Conservation (phyloP, 2,329 filamentous ascomycete species). For the Fusarium chaquense region DNA sequence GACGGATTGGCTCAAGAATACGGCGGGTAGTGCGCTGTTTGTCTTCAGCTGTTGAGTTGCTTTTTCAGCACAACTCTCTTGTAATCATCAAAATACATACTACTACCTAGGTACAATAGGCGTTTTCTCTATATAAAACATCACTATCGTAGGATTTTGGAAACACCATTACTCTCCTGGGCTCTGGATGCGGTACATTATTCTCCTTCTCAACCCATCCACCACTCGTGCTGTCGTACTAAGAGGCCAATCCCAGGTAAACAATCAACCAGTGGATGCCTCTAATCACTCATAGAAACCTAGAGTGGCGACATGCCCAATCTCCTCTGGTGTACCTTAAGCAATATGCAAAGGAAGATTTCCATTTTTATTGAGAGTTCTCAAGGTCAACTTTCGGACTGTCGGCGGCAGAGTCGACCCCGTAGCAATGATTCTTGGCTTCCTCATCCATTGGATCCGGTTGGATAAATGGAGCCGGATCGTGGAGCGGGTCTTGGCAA, state of each 20-base stretch:
- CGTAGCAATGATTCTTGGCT: conserved; percentile 17
- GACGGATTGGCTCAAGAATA: background rate
- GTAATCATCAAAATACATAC: background rate
- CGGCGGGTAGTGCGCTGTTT: background rate
- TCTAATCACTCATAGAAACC: background rate
- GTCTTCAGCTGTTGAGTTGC: background rate
- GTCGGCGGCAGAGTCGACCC: conserved; percentile 14
- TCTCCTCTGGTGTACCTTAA: background rate
- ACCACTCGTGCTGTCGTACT: background rate
- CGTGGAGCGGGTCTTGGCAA: conserved; percentile 37
- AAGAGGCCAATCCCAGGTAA: background rate
- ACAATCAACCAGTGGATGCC: background rate
- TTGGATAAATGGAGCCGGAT: conserved; percentile 30
- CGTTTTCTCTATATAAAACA: background rate
- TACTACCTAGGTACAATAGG: background rate
- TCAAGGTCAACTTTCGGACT: conserved; percentile 17
- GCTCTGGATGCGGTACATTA: background rate
- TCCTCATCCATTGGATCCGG: conserved; percentile 26
- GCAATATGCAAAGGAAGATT: background rate
- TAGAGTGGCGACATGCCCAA: background rate
- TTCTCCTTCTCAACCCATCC: background rate
- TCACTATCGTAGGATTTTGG: background rate
- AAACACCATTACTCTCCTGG: background rate
- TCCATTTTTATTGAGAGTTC: background rate
- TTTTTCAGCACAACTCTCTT: background rate